These are phyloP conservation scores for Mortierella sp. DNA, from an alignment of 371 early-diverging fungal species.

Conservation along the genomic window DNA sequence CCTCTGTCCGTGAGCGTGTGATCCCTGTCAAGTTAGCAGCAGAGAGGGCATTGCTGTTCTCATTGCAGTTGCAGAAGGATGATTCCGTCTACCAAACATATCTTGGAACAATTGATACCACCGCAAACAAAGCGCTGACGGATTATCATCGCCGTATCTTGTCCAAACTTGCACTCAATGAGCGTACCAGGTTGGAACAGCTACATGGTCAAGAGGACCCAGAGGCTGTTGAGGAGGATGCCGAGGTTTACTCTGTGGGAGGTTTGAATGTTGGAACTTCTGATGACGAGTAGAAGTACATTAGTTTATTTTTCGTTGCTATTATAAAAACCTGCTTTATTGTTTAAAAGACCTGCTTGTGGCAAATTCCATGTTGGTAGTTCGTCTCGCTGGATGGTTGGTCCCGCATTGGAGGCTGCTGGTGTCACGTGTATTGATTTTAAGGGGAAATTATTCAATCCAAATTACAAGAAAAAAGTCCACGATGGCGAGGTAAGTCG, in stretches of 20 bases:
- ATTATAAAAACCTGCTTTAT: not conserved
- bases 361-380: too few relatives aligned
- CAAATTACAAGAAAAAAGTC: too few relatives aligned
- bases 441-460: too few relatives aligned
- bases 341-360: not conserved
- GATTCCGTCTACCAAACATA: constrained; percentile 58
- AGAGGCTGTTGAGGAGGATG: constrained; percentile 60
- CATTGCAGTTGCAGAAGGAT: constrained; percentile 70
- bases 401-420: too few relatives aligned
- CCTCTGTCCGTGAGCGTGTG: constrained; percentile 79
- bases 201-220: constrained; percentile 59
- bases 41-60: constrained; percentile 81
- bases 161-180: constrained; percentile 65
- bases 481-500: too few relatives aligned
- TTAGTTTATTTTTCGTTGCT: not conserved
- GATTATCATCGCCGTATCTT: constrained; percentile 77
- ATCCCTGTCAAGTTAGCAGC: constrained; percentile 87
- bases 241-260: constrained; percentile 60
- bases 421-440: too few relatives aligned
- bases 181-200: constrained; percentile 49
- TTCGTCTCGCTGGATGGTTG: too few relatives aligned
- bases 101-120: constrained; percentile 61
- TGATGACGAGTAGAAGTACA: constrained; percentile 34
- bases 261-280: constrained; percentile 35
- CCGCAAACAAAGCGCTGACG: constrained; percentile 61